Evolutionary conservation across 768 basidiomycete species (phyloP), one percentile per base, ranked within the genome.

Genomic region (Filobasidium wieringae): DNA sequence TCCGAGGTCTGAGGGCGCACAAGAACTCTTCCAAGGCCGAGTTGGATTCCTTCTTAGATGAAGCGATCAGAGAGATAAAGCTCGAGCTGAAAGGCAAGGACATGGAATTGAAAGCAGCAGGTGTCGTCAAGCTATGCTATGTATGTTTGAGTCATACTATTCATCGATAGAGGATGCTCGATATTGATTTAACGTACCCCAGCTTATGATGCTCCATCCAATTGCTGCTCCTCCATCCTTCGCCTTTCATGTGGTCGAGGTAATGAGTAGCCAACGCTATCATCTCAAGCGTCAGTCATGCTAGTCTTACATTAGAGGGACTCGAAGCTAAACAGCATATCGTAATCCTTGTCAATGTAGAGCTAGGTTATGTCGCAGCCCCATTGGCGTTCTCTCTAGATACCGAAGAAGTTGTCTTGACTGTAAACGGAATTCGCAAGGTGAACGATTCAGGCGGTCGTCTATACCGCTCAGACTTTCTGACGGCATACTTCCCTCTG

Each of bases 331-430:
- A 24, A 1, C 30, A n/a, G 14, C 40, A 22, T 22, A 9, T 17
- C 11, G 14, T 14, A 15, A 15, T 14, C n/a, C 26, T 6, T 31
- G 12, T n/a, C 15, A 4, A 2, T 26, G 4, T 32, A 73, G 84
- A 82, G 27, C 85, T 97, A 50, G 95, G 95, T 12, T 97, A 99
- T 74, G 84, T 99, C 24, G 95, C 87, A 1, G 91, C 95, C 74
- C 82, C 39, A 84, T 91, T 75, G 64, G 92, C 91, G 0, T 99
- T 97, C 72, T 80, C 84, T 41, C 82, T 88, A 64, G 88, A 93
- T 58, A 97, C 95, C 0, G 95, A 97, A 66, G 93, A 97, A 24
- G 82, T 97, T 22, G 95, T 99, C 81, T 80, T 97, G 47, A 95
- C 93, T 2, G 95, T 93, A 9, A 99, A 99, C 54, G 72, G 72